phyloP scores from a whole-genome alignment of 352 stramenopile species.

The Globisporangium radiosum region DNA sequence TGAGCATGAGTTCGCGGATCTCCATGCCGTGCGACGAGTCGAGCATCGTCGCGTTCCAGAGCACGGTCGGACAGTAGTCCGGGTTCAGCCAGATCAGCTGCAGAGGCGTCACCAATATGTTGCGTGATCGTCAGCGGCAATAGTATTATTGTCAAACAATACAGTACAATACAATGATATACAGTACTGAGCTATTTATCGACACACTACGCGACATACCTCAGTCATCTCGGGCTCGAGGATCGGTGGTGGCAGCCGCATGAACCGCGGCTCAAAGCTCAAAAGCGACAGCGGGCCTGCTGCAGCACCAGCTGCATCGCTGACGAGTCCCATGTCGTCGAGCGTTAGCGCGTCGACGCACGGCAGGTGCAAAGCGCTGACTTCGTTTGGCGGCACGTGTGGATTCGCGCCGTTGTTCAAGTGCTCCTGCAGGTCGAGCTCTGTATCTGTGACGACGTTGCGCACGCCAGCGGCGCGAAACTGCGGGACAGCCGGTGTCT shows the following conservation, averaged over 20 bases:
- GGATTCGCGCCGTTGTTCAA: conserved; percentile 73
- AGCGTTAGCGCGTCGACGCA: conserved; percentile 68
- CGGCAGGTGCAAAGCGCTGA: conserved; percentile 60
- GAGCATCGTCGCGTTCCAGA: conserved; percentile 90
- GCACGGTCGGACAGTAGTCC: conserved; percentile 84
- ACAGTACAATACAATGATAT: neutral
- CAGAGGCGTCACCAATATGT: neutral
- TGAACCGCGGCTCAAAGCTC: conserved; percentile 87
- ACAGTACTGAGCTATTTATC: neutral
- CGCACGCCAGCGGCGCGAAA: conserved; percentile 71
- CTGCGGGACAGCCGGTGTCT: conserved; percentile 69
- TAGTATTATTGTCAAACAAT: neutral
- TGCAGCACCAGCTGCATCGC: conserved; percentile 13
- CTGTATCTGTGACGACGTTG: conserved; percentile 73
- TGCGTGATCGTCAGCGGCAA: neutral
- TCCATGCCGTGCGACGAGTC: conserved; percentile 82
- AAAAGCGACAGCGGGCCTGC: conserved; percentile 63
- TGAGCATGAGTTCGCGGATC: conserved; percentile 86
- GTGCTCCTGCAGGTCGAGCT: conserved; percentile 78
- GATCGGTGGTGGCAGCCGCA: conserved; percentile 78
- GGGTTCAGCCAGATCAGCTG: conserved; percentile 89
- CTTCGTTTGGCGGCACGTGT: conserved; percentile 60
- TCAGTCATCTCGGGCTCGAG: conserved; percentile 84
- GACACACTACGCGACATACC: neutral
- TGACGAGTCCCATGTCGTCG: conserved; percentile 64